Evolutionary conservation across 2,329 filamentous ascomycete species (phyloP).

Genomic region (Cercospora sojina): DNA sequence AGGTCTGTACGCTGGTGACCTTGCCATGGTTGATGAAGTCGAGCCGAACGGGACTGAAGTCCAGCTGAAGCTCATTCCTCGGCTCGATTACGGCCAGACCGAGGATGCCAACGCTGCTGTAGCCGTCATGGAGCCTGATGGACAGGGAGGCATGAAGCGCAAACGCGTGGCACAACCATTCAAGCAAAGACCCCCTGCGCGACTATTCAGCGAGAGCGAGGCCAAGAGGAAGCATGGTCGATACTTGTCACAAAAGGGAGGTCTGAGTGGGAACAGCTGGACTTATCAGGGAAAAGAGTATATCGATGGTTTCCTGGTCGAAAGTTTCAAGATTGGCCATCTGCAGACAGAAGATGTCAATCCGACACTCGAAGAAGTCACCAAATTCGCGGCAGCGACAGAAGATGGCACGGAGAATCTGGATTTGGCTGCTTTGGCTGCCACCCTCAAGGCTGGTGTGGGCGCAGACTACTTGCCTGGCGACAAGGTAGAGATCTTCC

Average conservation of each 20-base stretch:
- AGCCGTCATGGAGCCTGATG: conserved; percentile 35
- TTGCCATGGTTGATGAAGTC: conserved; percentile 88
- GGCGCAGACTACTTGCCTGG: conserved; percentile 84
- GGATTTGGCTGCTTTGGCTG: conserved; percentile 85
- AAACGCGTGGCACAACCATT: conserved; percentile 58
- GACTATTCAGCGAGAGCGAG: conserved; percentile 89
- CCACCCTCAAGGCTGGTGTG: conserved; percentile 81
- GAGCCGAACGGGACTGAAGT: conserved; percentile 91
- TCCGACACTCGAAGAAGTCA: conserved; percentile 90
- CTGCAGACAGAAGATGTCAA: conserved; percentile 87
- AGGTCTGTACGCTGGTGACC: conserved; percentile 79
- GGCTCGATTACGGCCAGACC: conserved; percentile 85
- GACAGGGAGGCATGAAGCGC: conserved; percentile 60
- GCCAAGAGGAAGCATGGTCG: conserved; percentile 82
- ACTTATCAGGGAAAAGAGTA: conserved; percentile 87
- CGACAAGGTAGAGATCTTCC: conserved; percentile 94
- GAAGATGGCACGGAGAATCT: conserved; percentile 93
- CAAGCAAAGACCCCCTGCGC: conserved; percentile 75
- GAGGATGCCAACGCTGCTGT: conserved; percentile 64
- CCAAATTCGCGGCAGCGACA: conserved; percentile 82
- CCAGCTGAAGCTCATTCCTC: conserved; percentile 80
- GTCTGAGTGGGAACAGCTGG: conserved; percentile 67
- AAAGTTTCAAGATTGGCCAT: conserved; percentile 86
- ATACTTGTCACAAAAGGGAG: conserved; percentile 51
- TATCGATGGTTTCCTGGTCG: conserved; percentile 87